A percentile compares a stretch with the other conserved stretches of the same genome.
These are phyloP conservation scores for Diplocarpon mali DNA, from an alignment of 2,329 filamentous ascomycete genomes.

Conservation along the genomic window DNA sequence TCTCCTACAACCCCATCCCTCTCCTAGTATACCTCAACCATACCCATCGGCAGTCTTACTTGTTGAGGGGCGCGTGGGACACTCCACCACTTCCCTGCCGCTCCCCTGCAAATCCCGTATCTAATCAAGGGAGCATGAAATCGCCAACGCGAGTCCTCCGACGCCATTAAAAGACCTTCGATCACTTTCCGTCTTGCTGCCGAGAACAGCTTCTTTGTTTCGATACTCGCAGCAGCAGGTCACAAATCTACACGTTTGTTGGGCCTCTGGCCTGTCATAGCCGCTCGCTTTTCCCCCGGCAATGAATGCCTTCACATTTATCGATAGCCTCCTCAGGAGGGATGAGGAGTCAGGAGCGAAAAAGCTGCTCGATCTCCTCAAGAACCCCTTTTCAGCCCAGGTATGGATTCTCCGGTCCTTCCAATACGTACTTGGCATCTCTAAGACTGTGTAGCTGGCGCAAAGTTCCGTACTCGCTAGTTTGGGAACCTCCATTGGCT, in stretches of 20 bases:
- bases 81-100: conserved; percentile 10
- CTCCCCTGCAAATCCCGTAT: conserved; percentile 9
- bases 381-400: conserved; percentile 22
- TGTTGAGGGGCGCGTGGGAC: conserved; percentile 6
- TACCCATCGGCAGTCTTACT: neutral
- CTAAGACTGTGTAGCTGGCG: conserved; percentile 19
- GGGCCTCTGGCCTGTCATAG: conserved; percentile 25
- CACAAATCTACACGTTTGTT: conserved; percentile 7
- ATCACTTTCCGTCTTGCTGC: conserved; percentile 1
- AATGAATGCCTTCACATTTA: conserved; percentile 15
- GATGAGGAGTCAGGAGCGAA: conserved; percentile 14
- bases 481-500: conserved; percentile 65
- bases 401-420: neutral
- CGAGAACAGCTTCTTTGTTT: neutral
- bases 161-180: neutral
- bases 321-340: conserved; percentile 14
- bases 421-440: neutral
- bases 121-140: conserved; percentile 14
- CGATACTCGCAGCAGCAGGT: conserved; percentile 1
- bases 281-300: conserved; percentile 17
- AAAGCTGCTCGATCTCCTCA: conserved; percentile 22
- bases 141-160: neutral
- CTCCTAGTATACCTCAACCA: too few species aligned
- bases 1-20: too few species aligned
- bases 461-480: conserved; percentile 63